phyloP scores from a whole-genome alignment of 805 yeast genomes.

The Tetrapisispora fleetii region DNA sequence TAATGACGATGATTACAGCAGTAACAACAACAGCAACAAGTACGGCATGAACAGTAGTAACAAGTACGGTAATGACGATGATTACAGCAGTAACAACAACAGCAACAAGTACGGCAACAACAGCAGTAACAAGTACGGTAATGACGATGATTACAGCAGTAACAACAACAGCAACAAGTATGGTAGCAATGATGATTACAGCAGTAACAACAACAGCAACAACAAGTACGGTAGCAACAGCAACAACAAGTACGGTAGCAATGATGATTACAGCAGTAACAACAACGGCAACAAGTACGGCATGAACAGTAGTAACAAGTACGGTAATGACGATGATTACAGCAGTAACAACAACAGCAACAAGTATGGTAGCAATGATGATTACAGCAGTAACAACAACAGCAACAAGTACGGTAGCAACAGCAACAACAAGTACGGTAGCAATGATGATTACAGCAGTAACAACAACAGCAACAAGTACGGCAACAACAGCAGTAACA shows the following conservation, averaged over 20 bases:
- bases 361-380: background rate
- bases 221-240: background rate
- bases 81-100: background rate
- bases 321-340: background rate
- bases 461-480: background rate
- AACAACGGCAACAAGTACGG: background rate
- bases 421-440: background rate
- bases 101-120: constrained; percentile 1
- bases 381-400: background rate
- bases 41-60: background rate
- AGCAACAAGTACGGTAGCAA: background rate
- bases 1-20: background rate
- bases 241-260: background rate
- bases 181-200: background rate
- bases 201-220: background rate
- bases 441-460: background rate
- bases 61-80: background rate
- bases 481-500: background rate
- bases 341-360: background rate
- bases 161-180: background rate
- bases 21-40: background rate
- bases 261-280: background rate
- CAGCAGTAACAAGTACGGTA: background rate
- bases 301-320: background rate
- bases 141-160: background rate